phyloP scores from a whole-genome alignment of 2,329 filamentous ascomycete species.

The Pyrenophora graminea region DNA sequence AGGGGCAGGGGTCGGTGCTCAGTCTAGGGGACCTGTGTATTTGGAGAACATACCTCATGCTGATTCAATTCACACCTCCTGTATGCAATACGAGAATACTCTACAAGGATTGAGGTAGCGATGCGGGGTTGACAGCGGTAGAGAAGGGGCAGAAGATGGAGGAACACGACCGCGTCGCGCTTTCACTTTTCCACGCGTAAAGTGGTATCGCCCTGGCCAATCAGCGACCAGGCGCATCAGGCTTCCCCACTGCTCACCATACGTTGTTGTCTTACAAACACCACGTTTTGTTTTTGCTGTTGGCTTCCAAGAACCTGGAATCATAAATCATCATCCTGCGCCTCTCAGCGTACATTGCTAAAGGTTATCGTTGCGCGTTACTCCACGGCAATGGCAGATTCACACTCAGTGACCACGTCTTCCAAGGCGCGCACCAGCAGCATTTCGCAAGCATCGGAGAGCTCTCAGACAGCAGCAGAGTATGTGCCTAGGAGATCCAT shows the following conservation, averaged over 20 bases:
- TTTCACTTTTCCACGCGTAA: constrained; percentile 23
- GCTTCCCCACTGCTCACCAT: constrained; percentile 5
- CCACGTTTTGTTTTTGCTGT: neutral
- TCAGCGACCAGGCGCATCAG: constrained; percentile 16
- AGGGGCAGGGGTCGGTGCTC: constrained; percentile 21
- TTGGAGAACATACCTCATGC: constrained; percentile 28
- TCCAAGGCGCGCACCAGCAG: constrained; percentile 43
- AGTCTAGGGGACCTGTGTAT: constrained; percentile 3
- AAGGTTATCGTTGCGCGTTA: neutral
- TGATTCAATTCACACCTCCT: constrained; percentile 9
- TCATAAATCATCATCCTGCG: no score
- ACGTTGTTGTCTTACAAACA: neutral
- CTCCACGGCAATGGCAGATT: constrained; percentile 32
- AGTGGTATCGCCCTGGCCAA: constrained; percentile 24
- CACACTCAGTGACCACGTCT: constrained; percentile 25
- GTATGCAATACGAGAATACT: neutral
- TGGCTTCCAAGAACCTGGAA: neutral
- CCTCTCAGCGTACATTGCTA: neutral
- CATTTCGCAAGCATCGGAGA: constrained; percentile 53
- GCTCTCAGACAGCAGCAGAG: constrained; percentile 60
- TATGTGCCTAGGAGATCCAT: constrained; percentile 18
- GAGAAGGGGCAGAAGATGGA: constrained; percentile 10
- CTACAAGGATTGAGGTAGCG: neutral
- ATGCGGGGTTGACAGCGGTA: constrained; percentile 10
- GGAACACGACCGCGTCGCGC: constrained; percentile 22